Evolutionary conservation across 177 flowering plant species (phyloP), one percentile per base, ranked within the genome.

Genomic region (Vitis hybrid): DNA sequence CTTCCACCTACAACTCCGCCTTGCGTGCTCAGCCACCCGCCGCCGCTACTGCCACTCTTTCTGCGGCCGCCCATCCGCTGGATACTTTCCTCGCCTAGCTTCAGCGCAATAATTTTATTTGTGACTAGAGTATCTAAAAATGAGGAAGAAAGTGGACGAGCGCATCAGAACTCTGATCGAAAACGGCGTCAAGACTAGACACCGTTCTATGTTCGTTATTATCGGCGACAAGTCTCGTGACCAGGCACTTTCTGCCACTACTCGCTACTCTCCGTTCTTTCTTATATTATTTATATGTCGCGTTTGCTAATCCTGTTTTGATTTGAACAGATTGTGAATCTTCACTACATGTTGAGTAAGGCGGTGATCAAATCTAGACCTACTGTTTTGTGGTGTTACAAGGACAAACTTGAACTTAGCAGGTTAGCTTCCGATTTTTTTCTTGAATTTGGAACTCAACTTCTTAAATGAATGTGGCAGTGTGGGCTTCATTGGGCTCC

Each of bases 111-210:
- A 62, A 33, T 39, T 70, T 16, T 5, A 26, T 57, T 68, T 58
- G 63, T 19, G 70, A 33, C 18, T 14, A 3, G 22, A 67, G 60
- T 22, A 29, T 13, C n/a, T 1, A 55, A 78, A 45, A 31, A 90
- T 90, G 98, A 89, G 88, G 90, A 94, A 91, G 87, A 94, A 94
- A 80, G 98, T 93, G 2, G 97, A 92, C 80, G 97, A 92, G 19
- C 93, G 98, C 1, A 90, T 94, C 57, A 69, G 91, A 72, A 93
- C 97, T 11, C 79, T 94, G 13, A 92, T 94, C 13, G 91, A 92
- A 65, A 94, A 94, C 74, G 97, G 94, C 66, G 95, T 91, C 66
- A 91, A 90, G 67, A 74, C 74, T 13, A 78, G 89, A 22, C 97
- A 92, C 72, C 93, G 98, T 6, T 94, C 98, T 1, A 84, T 94